These are phyloP conservation scores for Rhipidocladum racemiflorum DNA, from an alignment of 176 grass and related monocot species.

Conservation along the genomic window DNA sequence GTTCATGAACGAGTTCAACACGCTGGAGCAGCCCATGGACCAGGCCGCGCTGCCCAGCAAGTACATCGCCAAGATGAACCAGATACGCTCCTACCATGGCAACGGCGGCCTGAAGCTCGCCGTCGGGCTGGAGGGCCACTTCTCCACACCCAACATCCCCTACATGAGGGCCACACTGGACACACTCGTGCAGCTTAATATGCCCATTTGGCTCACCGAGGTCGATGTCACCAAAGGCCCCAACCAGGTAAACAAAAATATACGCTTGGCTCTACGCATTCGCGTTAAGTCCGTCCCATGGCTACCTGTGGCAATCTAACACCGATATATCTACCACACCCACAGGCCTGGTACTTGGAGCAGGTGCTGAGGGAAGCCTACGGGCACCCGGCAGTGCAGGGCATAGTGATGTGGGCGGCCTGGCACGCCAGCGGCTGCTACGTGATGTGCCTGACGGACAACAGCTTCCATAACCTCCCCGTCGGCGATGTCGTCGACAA, in stretches of 20 bases:
- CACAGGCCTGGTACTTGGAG: conserved; percentile 40
- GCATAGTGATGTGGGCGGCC: conserved; percentile 60
- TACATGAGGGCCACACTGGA: conserved; percentile 50
- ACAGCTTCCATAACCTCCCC: conserved; percentile 52
- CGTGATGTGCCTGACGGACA: conserved; percentile 63
- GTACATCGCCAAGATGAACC: conserved; percentile 46
- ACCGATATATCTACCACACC: too few species aligned
- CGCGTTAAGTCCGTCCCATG: too few species aligned
- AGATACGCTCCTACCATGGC: conserved; percentile 29
- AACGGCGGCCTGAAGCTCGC: conserved; percentile 35
- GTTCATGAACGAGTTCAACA: conserved; percentile 76
- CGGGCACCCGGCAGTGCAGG: conserved; percentile 55
- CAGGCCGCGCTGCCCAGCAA: conserved; percentile 6
- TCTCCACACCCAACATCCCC: conserved; percentile 59
- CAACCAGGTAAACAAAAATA: conserved; percentile 23
- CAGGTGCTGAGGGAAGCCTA: conserved; percentile 57
- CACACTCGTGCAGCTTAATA: conserved; percentile 37
- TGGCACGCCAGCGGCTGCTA: conserved; percentile 51
- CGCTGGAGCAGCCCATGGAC: conserved; percentile 47
- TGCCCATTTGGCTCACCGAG: conserved; percentile 77
- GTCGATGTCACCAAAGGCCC: conserved; percentile 42
- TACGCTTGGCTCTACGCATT: background rate
- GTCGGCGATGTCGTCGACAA: conserved; percentile 49
- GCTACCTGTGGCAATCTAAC: too few species aligned
- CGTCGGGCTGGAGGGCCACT: conserved; percentile 78